Evolutionary conservation across 371 early-diverging fungal species (phyloP).

Genomic region (Mucor saturninus): DNA sequence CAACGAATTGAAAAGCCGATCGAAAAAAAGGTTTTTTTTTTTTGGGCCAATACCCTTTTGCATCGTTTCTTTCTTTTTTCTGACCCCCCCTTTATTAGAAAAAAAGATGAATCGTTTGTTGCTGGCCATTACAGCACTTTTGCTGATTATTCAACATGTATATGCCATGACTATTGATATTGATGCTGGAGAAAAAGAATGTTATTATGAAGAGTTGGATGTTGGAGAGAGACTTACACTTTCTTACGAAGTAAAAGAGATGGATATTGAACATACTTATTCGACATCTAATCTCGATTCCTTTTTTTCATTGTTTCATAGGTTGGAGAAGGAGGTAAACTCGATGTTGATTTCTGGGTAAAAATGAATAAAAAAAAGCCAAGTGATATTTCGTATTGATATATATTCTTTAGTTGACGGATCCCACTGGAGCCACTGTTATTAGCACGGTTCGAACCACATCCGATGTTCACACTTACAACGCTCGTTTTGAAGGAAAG

Average conservation of each 20-base stretch:
- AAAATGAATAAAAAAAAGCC: constrained; percentile 5
- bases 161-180: constrained; percentile 15
- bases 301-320: constrained; percentile 6
- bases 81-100: neutral
- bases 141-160: constrained; percentile 16
- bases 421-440: constrained; percentile 55
- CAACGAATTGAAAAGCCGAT: neutral
- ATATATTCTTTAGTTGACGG: constrained; percentile 16
- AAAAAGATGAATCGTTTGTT: constrained; percentile 18
- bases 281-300: neutral
- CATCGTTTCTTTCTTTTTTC: constrained; percentile 12
- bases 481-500: constrained; percentile 60
- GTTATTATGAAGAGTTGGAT: constrained; percentile 67
- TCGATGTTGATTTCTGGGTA: constrained; percentile 81
- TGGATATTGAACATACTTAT: neutral
- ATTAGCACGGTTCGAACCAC: constrained; percentile 54
- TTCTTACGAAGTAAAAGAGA: constrained; percentile 59
- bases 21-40: neutral
- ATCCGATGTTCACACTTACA: constrained; percentile 57
- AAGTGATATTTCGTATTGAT: neutral
- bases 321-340: constrained; percentile 74
- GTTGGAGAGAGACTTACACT: constrained; percentile 67
- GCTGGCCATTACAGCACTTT: constrained; percentile 12
- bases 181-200: constrained; percentile 38
- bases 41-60: constrained; percentile 16